These are phyloP conservation scores for Kwoniella dendrophila DNA, from an alignment of 768 basidiomycete genomes.

Conservation along the genomic window DNA sequence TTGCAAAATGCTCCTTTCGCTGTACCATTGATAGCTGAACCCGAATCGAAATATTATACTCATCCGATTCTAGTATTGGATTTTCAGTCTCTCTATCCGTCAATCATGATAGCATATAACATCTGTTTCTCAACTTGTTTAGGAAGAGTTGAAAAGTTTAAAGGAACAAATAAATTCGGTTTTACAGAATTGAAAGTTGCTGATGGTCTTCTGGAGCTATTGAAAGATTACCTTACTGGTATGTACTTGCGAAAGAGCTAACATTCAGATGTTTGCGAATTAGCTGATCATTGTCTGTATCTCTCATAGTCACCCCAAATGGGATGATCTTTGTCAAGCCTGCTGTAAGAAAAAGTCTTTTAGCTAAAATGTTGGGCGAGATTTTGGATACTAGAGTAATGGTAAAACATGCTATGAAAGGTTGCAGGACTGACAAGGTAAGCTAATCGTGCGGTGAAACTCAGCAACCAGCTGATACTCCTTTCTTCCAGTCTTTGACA, in stretches of 20 bases:
- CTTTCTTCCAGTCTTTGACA: conserved; percentile 65
- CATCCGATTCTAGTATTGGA: conserved; percentile 91
- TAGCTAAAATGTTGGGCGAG: conserved; percentile 89
- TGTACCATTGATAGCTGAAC: conserved; percentile 89
- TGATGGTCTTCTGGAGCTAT: conserved; percentile 67
- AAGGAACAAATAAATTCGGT: conserved; percentile 85
- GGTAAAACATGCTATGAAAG: conserved; percentile 97
- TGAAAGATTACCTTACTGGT: conserved; percentile 80
- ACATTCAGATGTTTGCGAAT: neutral
- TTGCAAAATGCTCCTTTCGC: conserved; percentile 95
- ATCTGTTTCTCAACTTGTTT: conserved; percentile 85
- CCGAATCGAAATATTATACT: conserved; percentile 86
- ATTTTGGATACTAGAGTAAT: conserved; percentile 92
- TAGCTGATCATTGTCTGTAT: neutral
- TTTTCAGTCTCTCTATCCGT: conserved; percentile 95
- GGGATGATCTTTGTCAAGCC: conserved; percentile 92
- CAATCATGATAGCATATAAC: conserved; percentile 98
- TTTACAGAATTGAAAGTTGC: conserved; percentile 71
- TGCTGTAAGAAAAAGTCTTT: conserved; percentile 76
- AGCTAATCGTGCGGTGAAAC: neutral
- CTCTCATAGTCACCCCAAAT: conserved; percentile 78
- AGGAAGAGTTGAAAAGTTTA: conserved; percentile 82
- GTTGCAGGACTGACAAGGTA: conserved; percentile 73
- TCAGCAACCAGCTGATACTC: conserved; percentile 2
- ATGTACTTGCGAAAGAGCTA: neutral